Base-by-base conservation (phyloP, 208 protist genomes). In the Trypanosoma platydactyli region DNA sequence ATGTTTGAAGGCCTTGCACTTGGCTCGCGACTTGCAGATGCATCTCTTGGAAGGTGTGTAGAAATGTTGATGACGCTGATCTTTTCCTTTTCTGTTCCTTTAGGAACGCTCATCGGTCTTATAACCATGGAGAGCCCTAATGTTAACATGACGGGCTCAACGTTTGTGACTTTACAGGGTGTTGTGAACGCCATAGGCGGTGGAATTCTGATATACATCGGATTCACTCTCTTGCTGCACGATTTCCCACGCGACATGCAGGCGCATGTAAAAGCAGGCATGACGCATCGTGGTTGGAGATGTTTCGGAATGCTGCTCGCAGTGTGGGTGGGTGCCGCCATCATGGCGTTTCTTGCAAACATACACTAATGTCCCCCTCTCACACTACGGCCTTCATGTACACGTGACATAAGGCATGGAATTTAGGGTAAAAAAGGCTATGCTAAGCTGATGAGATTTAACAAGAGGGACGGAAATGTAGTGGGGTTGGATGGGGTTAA, bases 161-260 rank as follows among this genome's bases (percentile, higher is more conserved):
- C 64, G 1, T 90, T 85, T 51, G 58, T 86, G 3, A 55, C 77
- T 0, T 64, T 69, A 7, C 76, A 85, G 40, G 80, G 74, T 44
- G 71, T 88, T 9, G 48, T 79, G 44, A 72, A 86, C 35, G 59
- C 82, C 0, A 25, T 81, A 2, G 89, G 86, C 55, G 72, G 77
- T 4, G 86, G 86, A 11, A 84, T 92, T 30, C 63, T 92, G 27
- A 71, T 92, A 18, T 92, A 92, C 58, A 50, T 89, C n/a, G 81
- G 68, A 7, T 83, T 84, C 55, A 48, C 68, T 41, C 53, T 92
- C 16, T 66, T 92, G 38, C 44, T 87, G 42, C 58, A 40, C 52
- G 82, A 92, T 63, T 92, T 92, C 53, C 67, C 80, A 16, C 16
- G 49, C 9, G 86, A 92, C 53, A 42, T 83, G 68, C 79, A 52